phyloP scores from a whole-genome alignment of 805 yeast species.

The Wickerhamiella dianesei region DNA sequence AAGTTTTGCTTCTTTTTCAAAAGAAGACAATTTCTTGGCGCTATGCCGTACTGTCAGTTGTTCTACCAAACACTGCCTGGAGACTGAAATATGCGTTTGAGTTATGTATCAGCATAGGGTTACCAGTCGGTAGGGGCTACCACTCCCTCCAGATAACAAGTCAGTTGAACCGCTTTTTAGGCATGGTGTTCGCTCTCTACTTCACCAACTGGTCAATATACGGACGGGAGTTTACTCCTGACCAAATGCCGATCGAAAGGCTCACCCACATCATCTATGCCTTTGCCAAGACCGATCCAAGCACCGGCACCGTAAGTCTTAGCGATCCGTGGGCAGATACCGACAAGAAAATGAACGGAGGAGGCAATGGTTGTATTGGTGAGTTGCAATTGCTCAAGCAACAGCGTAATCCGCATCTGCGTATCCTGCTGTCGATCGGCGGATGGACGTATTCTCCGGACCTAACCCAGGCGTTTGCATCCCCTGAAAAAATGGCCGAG shows the following conservation, averaged over 20 bases:
- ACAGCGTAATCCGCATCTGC: conserved; percentile 29
- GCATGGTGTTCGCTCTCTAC: conserved; percentile 13
- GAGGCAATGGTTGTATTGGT: conserved; percentile 36
- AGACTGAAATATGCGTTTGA: too few relatives aligned
- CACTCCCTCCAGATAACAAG: neutral
- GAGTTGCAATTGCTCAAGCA: conserved; percentile 37
- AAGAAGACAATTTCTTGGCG: too few relatives aligned
- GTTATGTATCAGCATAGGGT: neutral
- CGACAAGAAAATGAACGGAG: conserved; percentile 21
- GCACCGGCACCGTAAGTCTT: conserved; percentile 39
- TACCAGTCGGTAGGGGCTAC: neutral
- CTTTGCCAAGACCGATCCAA: conserved; percentile 46
- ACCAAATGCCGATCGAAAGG: conserved; percentile 42
- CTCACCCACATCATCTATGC: conserved; percentile 68
- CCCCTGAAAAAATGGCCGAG: conserved; percentile 26
- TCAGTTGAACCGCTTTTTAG: neutral
- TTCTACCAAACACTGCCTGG: too few relatives aligned
- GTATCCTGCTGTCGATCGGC: conserved; percentile 65
- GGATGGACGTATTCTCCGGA: conserved; percentile 50
- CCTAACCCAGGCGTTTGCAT: conserved; percentile 35
- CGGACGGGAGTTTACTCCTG: conserved; percentile 42
- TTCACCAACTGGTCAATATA: conserved; percentile 52
- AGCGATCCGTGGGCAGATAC: conserved; percentile 59
- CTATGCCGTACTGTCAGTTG: too few relatives aligned
- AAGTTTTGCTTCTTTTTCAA: too few relatives aligned